Evolutionary conservation across 106 monocot species (phyloP).

Genomic region (Gastrodia elata): DNA sequence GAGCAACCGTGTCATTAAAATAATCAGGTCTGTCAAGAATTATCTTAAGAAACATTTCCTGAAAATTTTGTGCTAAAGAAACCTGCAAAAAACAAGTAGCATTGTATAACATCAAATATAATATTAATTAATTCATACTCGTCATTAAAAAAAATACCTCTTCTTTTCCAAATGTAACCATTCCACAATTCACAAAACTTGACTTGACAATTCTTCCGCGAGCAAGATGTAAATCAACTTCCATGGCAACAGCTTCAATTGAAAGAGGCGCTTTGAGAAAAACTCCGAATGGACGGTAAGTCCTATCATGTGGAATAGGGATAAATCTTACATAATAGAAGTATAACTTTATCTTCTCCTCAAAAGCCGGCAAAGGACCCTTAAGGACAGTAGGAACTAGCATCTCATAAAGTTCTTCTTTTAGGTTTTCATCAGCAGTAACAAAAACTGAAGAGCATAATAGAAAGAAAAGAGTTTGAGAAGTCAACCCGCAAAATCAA

Average conservation of each 20-base stretch:
- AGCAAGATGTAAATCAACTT: conserved; percentile 91
- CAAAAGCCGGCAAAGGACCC: conserved; percentile 22
- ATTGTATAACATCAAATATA: not conserved
- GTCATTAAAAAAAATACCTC: conserved; percentile 28
- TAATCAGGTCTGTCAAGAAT: conserved; percentile 73
- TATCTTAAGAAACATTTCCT: conserved; percentile 88
- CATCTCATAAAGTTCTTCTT: conserved; percentile 77
- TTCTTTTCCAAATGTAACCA: conserved; percentile 41
- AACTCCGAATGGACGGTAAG: conserved; percentile 68
- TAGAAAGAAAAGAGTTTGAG: not conserved
- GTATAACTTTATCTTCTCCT: conserved; percentile 25
- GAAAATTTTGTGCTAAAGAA: conserved; percentile 60
- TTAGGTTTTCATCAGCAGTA: conserved; percentile 56
- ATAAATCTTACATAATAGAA: conserved; percentile 61
- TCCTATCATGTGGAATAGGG: conserved; percentile 73
- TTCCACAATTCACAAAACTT: conserved; percentile 35
- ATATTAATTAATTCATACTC: not conserved
- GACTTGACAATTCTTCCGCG: conserved; percentile 80
- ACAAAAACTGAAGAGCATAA: not conserved
- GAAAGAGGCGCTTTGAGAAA: conserved; percentile 59
- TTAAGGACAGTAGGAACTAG: conserved; percentile 52
- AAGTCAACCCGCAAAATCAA: not conserved
- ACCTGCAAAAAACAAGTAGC: conserved; percentile 38
- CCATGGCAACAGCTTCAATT: conserved; percentile 66
- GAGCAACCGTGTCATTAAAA: conserved; percentile 30